A percentile compares a stretch with the other conserved stretches of the same genome.
phyloP scores from a whole-genome alignment of 345 rosid genomes.

The Passiflora organensis region DNA sequence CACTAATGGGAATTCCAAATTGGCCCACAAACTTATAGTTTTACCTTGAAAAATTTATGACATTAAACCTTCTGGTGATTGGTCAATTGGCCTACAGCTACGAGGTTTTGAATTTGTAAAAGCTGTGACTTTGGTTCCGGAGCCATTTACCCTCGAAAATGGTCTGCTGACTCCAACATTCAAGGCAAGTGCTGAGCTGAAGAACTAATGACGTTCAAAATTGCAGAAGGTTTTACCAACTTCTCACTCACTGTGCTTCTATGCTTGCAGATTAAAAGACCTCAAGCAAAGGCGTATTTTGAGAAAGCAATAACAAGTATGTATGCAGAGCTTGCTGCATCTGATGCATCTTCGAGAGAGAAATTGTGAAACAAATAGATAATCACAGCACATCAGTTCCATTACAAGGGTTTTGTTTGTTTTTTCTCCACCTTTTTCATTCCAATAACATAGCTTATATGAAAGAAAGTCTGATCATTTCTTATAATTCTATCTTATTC shows the following conservation, averaged over 20 bases:
- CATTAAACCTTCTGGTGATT: background rate
- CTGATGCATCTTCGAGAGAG: constrained; percentile 40
- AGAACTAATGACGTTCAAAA: too few species aligned
- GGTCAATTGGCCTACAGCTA: constrained; percentile 35
- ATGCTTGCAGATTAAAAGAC: constrained; percentile 58
- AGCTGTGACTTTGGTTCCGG: constrained; percentile 77
- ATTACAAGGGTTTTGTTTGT: too few species aligned
- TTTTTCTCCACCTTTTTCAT: too few species aligned
- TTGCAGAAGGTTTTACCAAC: too few species aligned
- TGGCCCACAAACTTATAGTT: background rate
- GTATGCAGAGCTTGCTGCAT: constrained; percentile 45
- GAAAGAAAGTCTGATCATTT: too few species aligned
- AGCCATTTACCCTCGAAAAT: constrained; percentile 77
- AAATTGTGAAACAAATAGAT: constrained; percentile 9
- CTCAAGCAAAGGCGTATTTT: constrained; percentile 83
- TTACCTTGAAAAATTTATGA: background rate
- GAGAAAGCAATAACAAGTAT: constrained; percentile 44
- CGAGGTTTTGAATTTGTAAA: constrained; percentile 95
- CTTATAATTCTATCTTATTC: too few species aligned
- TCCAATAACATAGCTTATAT: background rate
- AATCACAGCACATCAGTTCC: too few species aligned
- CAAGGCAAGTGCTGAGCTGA: constrained; percentile 49
- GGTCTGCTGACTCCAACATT: constrained; percentile 91
- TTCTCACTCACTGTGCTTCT: background rate
- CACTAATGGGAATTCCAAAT: constrained; percentile 3